Conservation (phyloP, 805 yeast genomes). For the Starmerella vaccinii region DNA sequence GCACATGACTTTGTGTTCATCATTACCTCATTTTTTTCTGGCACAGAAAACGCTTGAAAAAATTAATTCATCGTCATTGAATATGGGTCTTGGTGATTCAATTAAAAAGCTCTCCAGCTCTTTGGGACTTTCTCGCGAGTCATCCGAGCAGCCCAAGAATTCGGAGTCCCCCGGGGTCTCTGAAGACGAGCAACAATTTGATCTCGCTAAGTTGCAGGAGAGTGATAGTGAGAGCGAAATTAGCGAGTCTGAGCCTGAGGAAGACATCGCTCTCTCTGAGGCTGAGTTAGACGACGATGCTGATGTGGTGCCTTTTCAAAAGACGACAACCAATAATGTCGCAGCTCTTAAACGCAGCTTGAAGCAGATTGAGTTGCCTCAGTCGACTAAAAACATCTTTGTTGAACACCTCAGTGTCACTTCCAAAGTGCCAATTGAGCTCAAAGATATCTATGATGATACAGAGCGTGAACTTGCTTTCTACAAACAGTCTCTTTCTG, state of each 20-base stretch:
- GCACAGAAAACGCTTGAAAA: neutral
- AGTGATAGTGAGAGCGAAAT: constrained; percentile 35
- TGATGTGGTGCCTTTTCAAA: constrained; percentile 85
- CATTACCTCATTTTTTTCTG: constrained; percentile 4
- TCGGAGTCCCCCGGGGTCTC: constrained; percentile 6
- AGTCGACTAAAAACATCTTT: constrained; percentile 54
- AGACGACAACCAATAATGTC: constrained; percentile 74
- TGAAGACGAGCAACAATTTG: constrained; percentile 31
- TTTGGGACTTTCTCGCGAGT: constrained; percentile 20
- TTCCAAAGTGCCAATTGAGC: constrained; percentile 49
- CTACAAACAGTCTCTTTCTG: constrained; percentile 84
- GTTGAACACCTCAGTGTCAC: constrained; percentile 73
- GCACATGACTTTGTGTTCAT: neutral
- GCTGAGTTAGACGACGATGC: constrained; percentile 91
- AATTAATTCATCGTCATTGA: neutral
- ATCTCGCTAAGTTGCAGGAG: constrained; percentile 28
- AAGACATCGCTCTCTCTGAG: constrained; percentile 77
- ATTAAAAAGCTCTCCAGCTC: constrained; percentile 22
- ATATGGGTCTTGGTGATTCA: constrained; percentile 26
- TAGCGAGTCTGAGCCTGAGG: constrained; percentile 44
- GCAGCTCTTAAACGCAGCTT: constrained; percentile 46
- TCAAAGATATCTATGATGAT: constrained; percentile 83
- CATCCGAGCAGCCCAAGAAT: neutral
- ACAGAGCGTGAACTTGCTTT: constrained; percentile 92
- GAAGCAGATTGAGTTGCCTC: constrained; percentile 34